phyloP scores from a whole-genome alignment of 1,284 basidiomycete genomes.

The Malassezia japonica region DNA sequence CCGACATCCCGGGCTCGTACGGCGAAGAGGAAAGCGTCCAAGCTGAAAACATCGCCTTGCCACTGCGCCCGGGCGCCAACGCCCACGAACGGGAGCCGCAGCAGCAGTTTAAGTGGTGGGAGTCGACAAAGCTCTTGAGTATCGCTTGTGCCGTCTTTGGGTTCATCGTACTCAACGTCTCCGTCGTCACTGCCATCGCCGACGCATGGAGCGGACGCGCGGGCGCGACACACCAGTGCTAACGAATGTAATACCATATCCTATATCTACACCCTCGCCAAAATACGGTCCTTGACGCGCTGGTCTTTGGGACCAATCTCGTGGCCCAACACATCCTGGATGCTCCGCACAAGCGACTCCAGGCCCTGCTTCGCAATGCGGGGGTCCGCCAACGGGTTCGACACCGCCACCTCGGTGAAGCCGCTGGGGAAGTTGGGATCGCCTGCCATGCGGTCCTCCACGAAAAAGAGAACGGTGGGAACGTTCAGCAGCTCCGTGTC shows the following conservation, averaged over 20 bases:
- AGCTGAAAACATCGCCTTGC: conserved; percentile 39
- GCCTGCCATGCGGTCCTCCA: conserved; percentile 22
- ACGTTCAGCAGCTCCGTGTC: conserved; percentile 23
- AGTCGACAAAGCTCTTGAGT: conserved; percentile 39
- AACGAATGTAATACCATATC: background rate
- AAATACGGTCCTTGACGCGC: too few relatives aligned
- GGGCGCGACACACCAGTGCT: conserved; percentile 10
- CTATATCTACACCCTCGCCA: too few relatives aligned
- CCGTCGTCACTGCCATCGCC: conserved; percentile 8
- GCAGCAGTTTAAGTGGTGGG: conserved; percentile 37
- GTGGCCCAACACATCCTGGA: background rate
- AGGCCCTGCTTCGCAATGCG: background rate
- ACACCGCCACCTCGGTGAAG: background rate
- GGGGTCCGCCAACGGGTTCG: background rate
- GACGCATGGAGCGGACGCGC: conserved; percentile 11
- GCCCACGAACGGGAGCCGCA: conserved; percentile 20
- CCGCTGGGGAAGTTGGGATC: background rate
- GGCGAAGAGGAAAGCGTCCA: conserved; percentile 25
- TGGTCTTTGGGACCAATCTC: background rate
- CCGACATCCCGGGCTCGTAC: conserved; percentile 16
- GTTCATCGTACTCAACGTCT: conserved; percentile 34
- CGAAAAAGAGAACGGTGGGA: conserved; percentile 20
- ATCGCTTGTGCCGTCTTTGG: conserved; percentile 41
- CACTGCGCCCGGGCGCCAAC: conserved; percentile 40
- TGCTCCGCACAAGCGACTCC: background rate